phyloP scores from a whole-genome alignment of 2,329 filamentous ascomycete species.

The Didymella arachidicola region DNA sequence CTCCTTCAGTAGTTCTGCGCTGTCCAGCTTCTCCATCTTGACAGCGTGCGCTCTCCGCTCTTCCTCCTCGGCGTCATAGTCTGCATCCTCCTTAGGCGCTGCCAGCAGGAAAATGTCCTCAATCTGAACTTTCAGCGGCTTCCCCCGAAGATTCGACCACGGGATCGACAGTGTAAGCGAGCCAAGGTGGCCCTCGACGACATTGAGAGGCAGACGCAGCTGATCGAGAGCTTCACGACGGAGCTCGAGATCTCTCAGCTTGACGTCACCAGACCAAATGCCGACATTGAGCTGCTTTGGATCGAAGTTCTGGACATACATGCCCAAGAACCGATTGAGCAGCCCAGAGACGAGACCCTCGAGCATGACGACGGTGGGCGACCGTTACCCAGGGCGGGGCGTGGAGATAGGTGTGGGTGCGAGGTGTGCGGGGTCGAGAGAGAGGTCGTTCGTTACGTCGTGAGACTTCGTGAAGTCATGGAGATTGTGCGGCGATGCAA shows the following conservation, averaged over 20 bases:
- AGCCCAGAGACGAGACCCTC: constrained; percentile 96
- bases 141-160: constrained; percentile 95
- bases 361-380: constrained; percentile 75
- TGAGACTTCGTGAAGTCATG: constrained; percentile 45
- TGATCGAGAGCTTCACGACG: constrained; percentile 96
- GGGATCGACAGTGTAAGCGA: constrained; percentile 92
- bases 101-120: constrained; percentile 97
- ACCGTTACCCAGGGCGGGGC: constrained; percentile 78
- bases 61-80: constrained; percentile 93
- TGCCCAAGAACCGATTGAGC: constrained; percentile 98
- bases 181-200: constrained; percentile 92
- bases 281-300: constrained; percentile 97
- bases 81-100: constrained; percentile 92
- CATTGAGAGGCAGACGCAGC: constrained; percentile 94
- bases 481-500: constrained; percentile 30
- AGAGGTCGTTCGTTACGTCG: constrained; percentile 39
- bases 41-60: constrained; percentile 84
- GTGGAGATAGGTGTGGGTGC: constrained; percentile 18
- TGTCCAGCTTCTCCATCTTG: constrained; percentile 99
- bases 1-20: constrained; percentile 92
- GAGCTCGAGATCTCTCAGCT: constrained; percentile 89
- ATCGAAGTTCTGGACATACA: constrained; percentile 99
- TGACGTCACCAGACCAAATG: constrained; percentile 98
- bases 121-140: constrained; percentile 92
- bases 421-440: constrained; percentile 31